Base-by-base conservation (phyloP, 495 filamentous ascomycete species). In the Articulospora tetracladia region DNA sequence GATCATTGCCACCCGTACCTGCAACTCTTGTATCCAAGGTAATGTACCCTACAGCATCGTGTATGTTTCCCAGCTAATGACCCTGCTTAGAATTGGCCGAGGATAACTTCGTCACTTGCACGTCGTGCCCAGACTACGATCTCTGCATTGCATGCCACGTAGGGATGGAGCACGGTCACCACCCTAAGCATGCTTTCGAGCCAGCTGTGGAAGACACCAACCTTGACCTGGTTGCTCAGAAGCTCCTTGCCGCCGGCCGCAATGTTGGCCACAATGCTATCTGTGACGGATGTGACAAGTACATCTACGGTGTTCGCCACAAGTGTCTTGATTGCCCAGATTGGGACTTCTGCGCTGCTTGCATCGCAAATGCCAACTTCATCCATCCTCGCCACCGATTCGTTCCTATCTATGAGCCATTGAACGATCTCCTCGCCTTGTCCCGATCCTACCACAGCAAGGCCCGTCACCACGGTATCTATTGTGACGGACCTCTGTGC, bases 321-420 rank as follows among this genome's bases (percentile, higher is more conserved):
- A 99, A 99, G 81, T 99, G 94, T 76, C 79, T 97, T 63, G 86
- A 88, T 66, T 99, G 94, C 79, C 94, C 95, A 28, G 94, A 99
- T 69, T 99, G 90, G 90, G 94, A 99, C 65, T 97, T 89, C 76
- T 99, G 94, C 77, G 80, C 81, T n/a, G 75, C 79, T 3, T 99
- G 94, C 74, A 73, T 89, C 53, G 73, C 78, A 59, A 83, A 77
- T 66, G 86, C 90, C 27, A 63, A 72, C 27, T 77, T 84, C 66
- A 85, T 76, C 55, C 94, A 99, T 69, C 84, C 90, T 28, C 79
- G 82, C 28, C 94, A 99, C 73, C 90, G 95, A 60, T 97, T 99
- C 74, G 91, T 91, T 22, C 83, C 90, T 30, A 83, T 98, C 54
- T 94, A 93, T 63, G 89, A 92, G 54, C 83, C 90, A 0, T 80